Conservation (phyloP, 2,329 filamentous ascomycete genomes). For the Cladobotryum protrusum region DNA sequence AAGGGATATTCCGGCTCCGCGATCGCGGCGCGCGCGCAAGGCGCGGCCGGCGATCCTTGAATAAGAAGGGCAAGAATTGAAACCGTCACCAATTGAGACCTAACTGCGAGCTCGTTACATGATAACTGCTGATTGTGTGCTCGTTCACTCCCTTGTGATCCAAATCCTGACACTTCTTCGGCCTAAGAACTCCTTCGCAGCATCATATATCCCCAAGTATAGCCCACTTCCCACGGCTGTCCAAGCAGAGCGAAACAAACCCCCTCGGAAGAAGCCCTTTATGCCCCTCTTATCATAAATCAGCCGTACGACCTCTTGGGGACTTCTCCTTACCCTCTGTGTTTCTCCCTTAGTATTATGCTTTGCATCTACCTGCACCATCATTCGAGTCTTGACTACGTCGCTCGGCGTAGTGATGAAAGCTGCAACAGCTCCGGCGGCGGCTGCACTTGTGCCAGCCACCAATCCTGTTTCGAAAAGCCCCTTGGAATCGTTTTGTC, state of each 20-base stretch:
- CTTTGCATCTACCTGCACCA: constrained; percentile 56
- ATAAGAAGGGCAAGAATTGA: too few species aligned
- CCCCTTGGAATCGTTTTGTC: constrained; percentile 17
- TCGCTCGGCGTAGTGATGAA: constrained; percentile 84
- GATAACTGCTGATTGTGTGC: too few species aligned
- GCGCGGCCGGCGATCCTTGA: too few species aligned
- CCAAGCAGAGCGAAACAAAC: constrained; percentile 67
- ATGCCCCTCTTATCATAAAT: constrained; percentile 63
- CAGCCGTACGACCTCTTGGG: constrained; percentile 56
- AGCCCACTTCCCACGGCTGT: constrained; percentile 76
- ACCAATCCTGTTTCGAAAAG: constrained; percentile 63
- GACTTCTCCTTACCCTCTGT: constrained; percentile 32
- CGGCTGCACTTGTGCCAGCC: constrained; percentile 67
- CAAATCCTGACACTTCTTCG: too few species aligned
- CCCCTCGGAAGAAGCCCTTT: constrained; percentile 71
- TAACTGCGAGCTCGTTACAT: too few species aligned
- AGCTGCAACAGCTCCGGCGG: constrained; percentile 68
- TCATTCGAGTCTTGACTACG: constrained; percentile 84
- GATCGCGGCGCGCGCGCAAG: too few species aligned
- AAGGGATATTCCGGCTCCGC: too few species aligned
- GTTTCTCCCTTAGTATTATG: constrained; percentile 18
- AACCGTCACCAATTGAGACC: too few species aligned
- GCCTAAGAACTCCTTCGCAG: constrained; percentile 58
- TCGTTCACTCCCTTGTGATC: too few species aligned
- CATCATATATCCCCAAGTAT: constrained; percentile 83